phyloP scores from a whole-genome alignment of 2,329 filamentous ascomycete genomes.

The Aureobasidium sp. region DNA sequence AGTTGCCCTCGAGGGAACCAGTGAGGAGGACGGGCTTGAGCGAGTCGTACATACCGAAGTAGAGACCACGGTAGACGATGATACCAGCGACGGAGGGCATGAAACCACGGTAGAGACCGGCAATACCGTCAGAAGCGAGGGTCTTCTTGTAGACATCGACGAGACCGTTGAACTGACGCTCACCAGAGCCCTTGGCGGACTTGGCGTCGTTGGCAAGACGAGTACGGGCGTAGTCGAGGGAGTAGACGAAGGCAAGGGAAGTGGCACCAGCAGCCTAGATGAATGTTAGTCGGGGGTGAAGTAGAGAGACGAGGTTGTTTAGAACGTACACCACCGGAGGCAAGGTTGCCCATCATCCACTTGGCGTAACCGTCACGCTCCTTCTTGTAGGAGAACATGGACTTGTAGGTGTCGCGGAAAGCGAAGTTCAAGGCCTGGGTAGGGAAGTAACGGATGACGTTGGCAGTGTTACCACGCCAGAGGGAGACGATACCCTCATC shows the following conservation, averaged over 20 bases:
- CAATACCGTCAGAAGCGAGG: conserved; percentile 94
- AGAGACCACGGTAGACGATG: conserved; percentile 99
- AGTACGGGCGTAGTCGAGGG: conserved; percentile 99
- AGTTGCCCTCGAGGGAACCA: conserved; percentile 91
- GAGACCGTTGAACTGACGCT: conserved; percentile 99
- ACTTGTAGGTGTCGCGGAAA: conserved; percentile 99
- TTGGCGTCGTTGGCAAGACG: conserved; percentile 99
- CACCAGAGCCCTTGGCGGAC: conserved; percentile 80
- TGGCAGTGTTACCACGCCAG: conserved; percentile 99
- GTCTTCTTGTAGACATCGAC: conserved; percentile 99
- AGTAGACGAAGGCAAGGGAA: conserved; percentile 99
- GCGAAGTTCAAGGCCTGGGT: conserved; percentile 99
- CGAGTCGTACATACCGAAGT: conserved; percentile 99
- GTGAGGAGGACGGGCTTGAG: conserved; percentile 97
- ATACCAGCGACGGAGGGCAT: conserved; percentile 99
- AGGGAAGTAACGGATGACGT: conserved; percentile 99
- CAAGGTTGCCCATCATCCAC: conserved; percentile 99
- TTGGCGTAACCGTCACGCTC: conserved; percentile 94
- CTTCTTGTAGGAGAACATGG: conserved; percentile 99
- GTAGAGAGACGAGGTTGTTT: neutral
- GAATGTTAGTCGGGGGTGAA: conserved; percentile 1
- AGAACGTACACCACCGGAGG: conserved; percentile 91
- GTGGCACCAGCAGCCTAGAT: conserved; percentile 89
- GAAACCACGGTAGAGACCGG: conserved; percentile 99
- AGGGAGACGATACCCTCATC: conserved; percentile 91